Conservation (phyloP, 176 grass and related monocot genomes). For the Ananas comosus region DNA sequence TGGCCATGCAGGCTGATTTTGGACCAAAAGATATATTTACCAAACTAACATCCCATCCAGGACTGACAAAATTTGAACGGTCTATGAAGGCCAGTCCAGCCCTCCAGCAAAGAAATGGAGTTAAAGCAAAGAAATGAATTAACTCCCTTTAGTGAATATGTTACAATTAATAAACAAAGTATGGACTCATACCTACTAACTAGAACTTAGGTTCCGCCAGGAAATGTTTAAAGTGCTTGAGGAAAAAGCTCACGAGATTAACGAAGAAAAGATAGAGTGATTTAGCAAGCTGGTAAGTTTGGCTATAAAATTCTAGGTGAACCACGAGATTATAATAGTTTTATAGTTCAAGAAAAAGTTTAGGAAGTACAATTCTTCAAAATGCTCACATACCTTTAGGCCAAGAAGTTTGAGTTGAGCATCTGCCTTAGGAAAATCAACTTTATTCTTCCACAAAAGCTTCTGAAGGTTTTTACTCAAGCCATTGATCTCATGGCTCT, state of each 20-base stretch:
- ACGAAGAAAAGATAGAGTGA: background rate
- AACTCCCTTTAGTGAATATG: background rate
- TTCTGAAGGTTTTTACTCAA: conserved; percentile 81
- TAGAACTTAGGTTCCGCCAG: background rate
- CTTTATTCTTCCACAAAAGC: conserved; percentile 83
- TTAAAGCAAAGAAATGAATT: background rate
- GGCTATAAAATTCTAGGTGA: background rate
- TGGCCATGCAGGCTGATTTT: no score
- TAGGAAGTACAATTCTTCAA: background rate
- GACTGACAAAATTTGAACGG: background rate
- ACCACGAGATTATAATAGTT: background rate
- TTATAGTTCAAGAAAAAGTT: conserved; percentile 1
- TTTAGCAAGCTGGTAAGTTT: background rate
- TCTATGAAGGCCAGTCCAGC: no score
- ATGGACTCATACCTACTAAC: background rate
- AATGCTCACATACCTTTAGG: conserved; percentile 47
- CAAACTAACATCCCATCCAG: background rate
- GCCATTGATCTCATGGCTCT: conserved; percentile 50
- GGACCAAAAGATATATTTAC: no score
- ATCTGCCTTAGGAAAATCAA: conserved; percentile 77
- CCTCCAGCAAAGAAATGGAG: no score
- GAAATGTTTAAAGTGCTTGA: background rate
- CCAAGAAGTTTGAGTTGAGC: conserved; percentile 83
- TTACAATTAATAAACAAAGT: background rate
- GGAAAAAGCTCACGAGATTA: background rate